Conservation (phyloP, 768 basidiomycete genomes). For the Mycena maculata region DNA sequence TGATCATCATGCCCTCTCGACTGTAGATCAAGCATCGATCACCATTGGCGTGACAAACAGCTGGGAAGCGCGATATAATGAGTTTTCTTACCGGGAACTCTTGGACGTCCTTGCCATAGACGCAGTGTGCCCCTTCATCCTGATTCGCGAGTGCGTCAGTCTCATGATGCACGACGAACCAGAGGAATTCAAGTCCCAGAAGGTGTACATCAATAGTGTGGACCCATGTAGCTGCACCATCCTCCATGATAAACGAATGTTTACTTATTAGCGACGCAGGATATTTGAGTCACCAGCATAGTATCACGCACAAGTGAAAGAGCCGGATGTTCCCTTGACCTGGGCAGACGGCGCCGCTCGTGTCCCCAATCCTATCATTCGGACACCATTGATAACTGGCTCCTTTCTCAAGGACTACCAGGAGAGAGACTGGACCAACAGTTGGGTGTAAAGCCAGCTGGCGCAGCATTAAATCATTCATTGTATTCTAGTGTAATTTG, state of each 20-base stretch:
- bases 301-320: conserved; percentile 40
- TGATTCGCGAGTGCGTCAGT: conserved; percentile 47
- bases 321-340: conserved; percentile 41
- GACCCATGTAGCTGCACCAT: no score
- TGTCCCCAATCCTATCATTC: conserved; percentile 48
- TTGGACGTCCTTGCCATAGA: conserved; percentile 51
- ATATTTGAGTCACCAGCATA: conserved; percentile 51
- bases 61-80: conserved; percentile 48
- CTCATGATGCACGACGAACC: conserved; percentile 38
- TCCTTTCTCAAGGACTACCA: conserved; percentile 50
- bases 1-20: conserved; percentile 30
- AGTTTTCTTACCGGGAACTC: conserved; percentile 51
- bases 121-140: conserved; percentile 51
- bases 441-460: conserved; percentile 7
- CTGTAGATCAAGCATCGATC: conserved; percentile 29
- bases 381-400: conserved; percentile 47
- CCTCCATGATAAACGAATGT: no score
- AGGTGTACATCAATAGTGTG: conserved; percentile 48
- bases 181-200: conserved; percentile 42
- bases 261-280: no score
- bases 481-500: background rate
- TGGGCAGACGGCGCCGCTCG: conserved; percentile 51
- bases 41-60: conserved; percentile 36
- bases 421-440: conserved; percentile 33
- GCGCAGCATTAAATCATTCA: background rate